phyloP scores from a whole-genome alignment of 805 yeast genomes.

The Aciculoconidium aculeatum region DNA sequence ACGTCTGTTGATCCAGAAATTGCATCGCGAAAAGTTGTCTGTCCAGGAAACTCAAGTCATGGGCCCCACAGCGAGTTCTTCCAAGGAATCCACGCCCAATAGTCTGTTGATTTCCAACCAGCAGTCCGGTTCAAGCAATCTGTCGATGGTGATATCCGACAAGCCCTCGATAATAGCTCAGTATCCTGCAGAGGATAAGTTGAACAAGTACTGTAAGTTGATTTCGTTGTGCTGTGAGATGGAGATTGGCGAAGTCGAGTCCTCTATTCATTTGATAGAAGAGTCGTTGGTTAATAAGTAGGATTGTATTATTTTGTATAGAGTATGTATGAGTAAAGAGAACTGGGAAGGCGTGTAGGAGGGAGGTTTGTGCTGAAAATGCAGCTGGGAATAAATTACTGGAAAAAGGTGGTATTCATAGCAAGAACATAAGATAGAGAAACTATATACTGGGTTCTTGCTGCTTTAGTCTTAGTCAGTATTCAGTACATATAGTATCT shows the following conservation, averaged over 20 bases:
- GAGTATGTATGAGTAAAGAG: too few species aligned
- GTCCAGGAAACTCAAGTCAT: constrained; percentile 11
- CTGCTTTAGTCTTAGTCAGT: too few species aligned
- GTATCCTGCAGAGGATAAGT: constrained; percentile 26
- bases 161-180: constrained; percentile 16
- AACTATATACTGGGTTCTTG: too few species aligned
- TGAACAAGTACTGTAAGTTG: constrained; percentile 35
- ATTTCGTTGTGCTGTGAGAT: constrained; percentile 40
- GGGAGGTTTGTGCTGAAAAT: too few species aligned
- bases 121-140: too few species aligned
- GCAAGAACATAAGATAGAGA: too few species aligned
- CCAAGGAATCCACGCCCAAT: neutral
- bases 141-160: constrained; percentile 9
- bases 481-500: too few species aligned
- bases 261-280: constrained; percentile 38
- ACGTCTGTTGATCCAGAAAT: constrained; percentile 11
- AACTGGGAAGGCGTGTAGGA: too few species aligned
- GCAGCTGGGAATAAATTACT: too few species aligned
- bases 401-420: too few species aligned
- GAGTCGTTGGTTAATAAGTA: constrained; percentile 31
- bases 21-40: constrained; percentile 16
- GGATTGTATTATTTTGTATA: too few species aligned
- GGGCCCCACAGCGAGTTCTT: neutral
- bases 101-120: neutral
- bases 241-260: constrained; percentile 34